These are phyloP conservation scores for Sanguinoderma infundibulare DNA, from an alignment of 1,284 basidiomycete genomes.

Conservation along the genomic window DNA sequence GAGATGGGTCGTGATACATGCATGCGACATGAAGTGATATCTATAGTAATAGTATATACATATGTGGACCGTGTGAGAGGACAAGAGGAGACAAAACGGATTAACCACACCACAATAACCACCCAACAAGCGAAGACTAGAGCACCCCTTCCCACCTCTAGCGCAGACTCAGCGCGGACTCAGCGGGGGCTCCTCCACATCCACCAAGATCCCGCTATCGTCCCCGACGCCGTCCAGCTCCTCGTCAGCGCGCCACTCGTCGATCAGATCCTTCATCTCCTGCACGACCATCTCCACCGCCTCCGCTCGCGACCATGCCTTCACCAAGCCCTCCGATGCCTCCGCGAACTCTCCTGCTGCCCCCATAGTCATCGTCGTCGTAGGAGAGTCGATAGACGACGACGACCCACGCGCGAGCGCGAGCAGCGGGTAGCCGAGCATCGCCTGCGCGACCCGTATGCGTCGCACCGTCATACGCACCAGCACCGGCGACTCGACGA, in stretches of 20 bases:
- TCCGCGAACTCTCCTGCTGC: slow-evolving; percentile 36
- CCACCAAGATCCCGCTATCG: slow-evolving; percentile 34
- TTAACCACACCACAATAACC: not conserved
- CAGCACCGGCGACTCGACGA: slow-evolving; percentile 53
- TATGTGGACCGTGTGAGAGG: too few relatives aligned
- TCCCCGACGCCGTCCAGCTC: slow-evolving; percentile 28
- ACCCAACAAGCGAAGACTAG: not conserved
- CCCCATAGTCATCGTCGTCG: not conserved
- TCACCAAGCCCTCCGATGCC: slow-evolving; percentile 36
- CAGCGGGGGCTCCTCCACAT: slow-evolving; percentile 22
- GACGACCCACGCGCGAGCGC: slow-evolving; percentile 38
- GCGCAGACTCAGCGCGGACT: not conserved
- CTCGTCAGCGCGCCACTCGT: slow-evolving; percentile 54
- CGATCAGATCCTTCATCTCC: slow-evolving; percentile 59
- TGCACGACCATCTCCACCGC: slow-evolving; percentile 54
- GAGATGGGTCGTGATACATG: too few relatives aligned
- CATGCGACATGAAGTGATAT: too few relatives aligned
- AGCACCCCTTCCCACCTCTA: not conserved
- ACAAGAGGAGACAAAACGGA: too few relatives aligned
- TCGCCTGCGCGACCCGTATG: slow-evolving; percentile 63
- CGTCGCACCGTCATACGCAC: slow-evolving; percentile 59
- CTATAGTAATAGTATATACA: too few relatives aligned
- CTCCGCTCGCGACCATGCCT: slow-evolving; percentile 58
- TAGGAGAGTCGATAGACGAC: slow-evolving; percentile 30
- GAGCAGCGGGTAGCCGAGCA: slow-evolving; percentile 62